phyloP scores from a whole-genome alignment of 106 monocot genomes.

The Dendrobium nobile region DNA sequence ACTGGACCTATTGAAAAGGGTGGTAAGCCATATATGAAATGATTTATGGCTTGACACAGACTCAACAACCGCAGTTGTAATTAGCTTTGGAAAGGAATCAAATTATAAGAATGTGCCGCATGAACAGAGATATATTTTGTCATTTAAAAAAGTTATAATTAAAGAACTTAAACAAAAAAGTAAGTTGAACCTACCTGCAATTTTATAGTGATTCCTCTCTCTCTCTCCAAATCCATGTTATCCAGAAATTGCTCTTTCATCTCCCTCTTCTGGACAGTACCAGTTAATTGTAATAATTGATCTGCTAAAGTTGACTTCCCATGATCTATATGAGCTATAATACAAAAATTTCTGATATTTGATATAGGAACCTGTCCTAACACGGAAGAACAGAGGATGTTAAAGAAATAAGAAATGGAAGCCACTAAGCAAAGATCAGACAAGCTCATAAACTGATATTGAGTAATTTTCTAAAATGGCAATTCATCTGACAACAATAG shows the following conservation, averaged over 20 bases:
- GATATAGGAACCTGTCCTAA: conserved; percentile 72
- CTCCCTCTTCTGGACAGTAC: conserved; percentile 88
- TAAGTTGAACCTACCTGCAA: conserved; percentile 51
- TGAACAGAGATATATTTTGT: not conserved
- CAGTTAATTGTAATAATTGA: conserved; percentile 80
- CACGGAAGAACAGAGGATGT: conserved; percentile 1
- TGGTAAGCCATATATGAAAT: not conserved
- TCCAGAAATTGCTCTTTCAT: conserved; percentile 99
- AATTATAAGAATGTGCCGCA: not conserved
- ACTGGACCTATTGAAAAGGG: not conserved
- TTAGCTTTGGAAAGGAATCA: not conserved
- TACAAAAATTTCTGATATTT: conserved; percentile 94
- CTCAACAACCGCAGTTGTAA: not conserved
- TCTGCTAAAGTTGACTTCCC: conserved; percentile 98
- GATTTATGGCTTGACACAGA: not conserved
- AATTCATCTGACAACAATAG: not conserved
- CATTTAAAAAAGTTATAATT: not conserved
- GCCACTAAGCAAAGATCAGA: not conserved
- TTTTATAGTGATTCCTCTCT: conserved; percentile 96
- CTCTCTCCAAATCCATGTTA: conserved; percentile 97
- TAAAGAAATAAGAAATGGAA: not conserved
- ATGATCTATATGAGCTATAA: conserved; percentile 98
- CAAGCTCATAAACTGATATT: not conserved
- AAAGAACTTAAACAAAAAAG: not conserved
- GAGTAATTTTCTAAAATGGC: not conserved